Evolutionary conservation across 352 stramenopile species (phyloP).

Genomic region (Phytophthora idaei): DNA sequence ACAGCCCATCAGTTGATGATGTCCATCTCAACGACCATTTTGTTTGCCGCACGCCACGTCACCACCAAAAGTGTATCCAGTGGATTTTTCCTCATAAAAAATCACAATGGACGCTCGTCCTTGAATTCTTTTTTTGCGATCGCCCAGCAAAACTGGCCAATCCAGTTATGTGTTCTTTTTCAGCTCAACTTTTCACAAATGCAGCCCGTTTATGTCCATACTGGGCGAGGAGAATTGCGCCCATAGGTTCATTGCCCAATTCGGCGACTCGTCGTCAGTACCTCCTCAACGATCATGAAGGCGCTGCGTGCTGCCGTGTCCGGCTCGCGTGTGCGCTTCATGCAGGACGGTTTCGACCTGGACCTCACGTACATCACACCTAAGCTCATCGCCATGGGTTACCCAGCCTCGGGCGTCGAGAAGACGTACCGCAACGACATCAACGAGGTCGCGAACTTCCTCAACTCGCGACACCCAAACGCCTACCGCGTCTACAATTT

Average conservation of each 20-base stretch:
- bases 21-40: neutral
- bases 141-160: constrained; percentile 2
- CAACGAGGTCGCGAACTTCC: constrained; percentile 68
- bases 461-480: constrained; percentile 70
- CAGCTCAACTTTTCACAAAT: constrained; percentile 18
- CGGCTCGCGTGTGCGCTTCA: constrained; percentile 84
- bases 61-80: neutral
- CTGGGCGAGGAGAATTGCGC: neutral
- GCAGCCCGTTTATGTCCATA: neutral
- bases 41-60: neutral
- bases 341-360: constrained; percentile 82
- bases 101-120: constrained; percentile 6
- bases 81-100: constrained; percentile 10
- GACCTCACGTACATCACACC: constrained; percentile 89
- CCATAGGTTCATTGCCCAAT: constrained; percentile 22
- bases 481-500: constrained; percentile 85
- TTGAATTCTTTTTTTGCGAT: neutral
- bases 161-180: constrained; percentile 8
- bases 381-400: constrained; percentile 83
- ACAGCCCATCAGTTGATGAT: neutral
- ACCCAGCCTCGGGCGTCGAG: constrained; percentile 80
- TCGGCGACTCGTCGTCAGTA: constrained; percentile 1
- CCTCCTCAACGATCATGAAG: constrained; percentile 53
- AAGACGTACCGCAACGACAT: constrained; percentile 90
- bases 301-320: constrained; percentile 77